phyloP scores from a whole-genome alignment of 2,329 filamentous ascomycete species.

The Paraconiothyrium brasiliense region DNA sequence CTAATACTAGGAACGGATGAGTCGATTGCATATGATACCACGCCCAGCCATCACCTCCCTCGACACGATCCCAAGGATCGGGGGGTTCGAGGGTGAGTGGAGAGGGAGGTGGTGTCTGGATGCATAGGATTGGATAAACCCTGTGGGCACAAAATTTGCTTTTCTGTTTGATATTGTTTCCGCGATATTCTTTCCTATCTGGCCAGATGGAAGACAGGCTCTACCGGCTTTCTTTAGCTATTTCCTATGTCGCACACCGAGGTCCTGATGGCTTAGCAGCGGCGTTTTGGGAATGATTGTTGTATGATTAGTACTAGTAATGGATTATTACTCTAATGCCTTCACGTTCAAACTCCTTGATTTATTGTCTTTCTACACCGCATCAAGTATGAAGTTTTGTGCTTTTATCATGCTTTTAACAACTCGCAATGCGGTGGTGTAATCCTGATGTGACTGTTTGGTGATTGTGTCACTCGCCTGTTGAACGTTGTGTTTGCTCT shows the following conservation, averaged over 20 bases:
- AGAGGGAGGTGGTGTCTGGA: slow-evolving; percentile 3
- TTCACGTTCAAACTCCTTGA: neutral
- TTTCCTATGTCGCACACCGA: slow-evolving; percentile 28
- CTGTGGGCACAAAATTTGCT: slow-evolving; percentile 9
- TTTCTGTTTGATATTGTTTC: slow-evolving; percentile 14
- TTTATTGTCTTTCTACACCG: neutral
- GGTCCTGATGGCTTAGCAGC: slow-evolving; percentile 11
- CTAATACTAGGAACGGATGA: neutral
- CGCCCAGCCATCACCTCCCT: slow-evolving; percentile 8
- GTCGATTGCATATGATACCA: slow-evolving; percentile 28
- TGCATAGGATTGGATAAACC: slow-evolving; percentile 14
- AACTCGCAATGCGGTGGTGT: too few species aligned
- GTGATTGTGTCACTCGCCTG: too few species aligned
- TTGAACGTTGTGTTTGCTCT: too few species aligned
- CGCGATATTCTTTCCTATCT: slow-evolving; percentile 21
- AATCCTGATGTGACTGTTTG: too few species aligned
- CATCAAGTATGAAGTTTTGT: neutral
- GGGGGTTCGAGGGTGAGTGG: slow-evolving; percentile 39
- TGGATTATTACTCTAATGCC: slow-evolving; percentile 4
- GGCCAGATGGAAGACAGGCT: slow-evolving; percentile 20
- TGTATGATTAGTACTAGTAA: slow-evolving; percentile 30
- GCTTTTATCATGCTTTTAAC: neutral
- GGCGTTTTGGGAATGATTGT: slow-evolving; percentile 16
- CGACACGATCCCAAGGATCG: slow-evolving; percentile 37
- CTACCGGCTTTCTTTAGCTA: slow-evolving; percentile 20